A percentile compares a stretch with the other conserved stretches of the same genome.
Conservation (phyloP, 108 stramenopile genomes). For the Poteriospumella lacustris region DNA sequence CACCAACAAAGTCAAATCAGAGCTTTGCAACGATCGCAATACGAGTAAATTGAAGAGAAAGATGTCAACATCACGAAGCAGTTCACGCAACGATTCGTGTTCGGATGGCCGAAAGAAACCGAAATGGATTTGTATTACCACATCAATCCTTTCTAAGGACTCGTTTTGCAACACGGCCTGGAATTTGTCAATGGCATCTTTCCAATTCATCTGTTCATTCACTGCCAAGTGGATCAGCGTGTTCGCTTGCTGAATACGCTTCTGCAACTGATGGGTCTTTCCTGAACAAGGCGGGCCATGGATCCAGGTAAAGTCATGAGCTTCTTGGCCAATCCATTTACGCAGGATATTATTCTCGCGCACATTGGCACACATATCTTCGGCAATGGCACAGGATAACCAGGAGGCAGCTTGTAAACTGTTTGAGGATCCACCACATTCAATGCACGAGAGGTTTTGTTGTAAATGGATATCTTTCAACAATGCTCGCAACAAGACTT, state of each 20-base stretch:
- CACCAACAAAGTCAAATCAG: neutral
- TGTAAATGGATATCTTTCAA: too few species aligned
- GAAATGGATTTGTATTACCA: neutral
- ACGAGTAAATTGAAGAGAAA: neutral
- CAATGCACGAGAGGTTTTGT: too few species aligned
- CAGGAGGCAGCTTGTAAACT: too few species aligned
- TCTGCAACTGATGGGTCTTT: conserved; percentile 1
- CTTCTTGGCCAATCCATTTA: too few species aligned
- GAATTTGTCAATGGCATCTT: neutral
- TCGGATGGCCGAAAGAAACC: neutral
- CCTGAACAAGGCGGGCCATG: neutral
- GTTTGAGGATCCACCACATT: too few species aligned
- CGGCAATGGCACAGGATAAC: too few species aligned
- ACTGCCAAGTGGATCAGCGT: neutral
- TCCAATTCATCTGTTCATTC: neutral
- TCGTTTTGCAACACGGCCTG: neutral
- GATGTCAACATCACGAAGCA: neutral
- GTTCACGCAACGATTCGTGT: neutral
- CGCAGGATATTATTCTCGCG: too few species aligned
- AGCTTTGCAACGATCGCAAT: too few species aligned
- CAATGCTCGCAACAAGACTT: neutral
- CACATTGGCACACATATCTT: too few species aligned
- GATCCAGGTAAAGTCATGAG: neutral
- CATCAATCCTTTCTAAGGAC: neutral
- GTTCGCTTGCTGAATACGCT: neutral